Base-by-base conservation (phyloP, 345 rosid species). In the Heritiera littoralis region DNA sequence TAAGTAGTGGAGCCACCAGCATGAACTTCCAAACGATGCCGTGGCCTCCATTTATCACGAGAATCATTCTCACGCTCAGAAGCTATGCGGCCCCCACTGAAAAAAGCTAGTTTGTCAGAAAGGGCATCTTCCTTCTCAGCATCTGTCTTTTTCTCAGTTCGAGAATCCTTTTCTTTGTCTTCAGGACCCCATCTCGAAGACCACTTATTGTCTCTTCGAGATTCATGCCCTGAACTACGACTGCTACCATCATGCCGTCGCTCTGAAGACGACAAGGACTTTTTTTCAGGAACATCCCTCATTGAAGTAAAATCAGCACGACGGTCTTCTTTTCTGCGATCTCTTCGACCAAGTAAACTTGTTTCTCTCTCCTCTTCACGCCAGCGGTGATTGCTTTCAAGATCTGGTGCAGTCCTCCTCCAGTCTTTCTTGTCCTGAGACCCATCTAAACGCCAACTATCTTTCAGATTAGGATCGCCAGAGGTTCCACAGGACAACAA, bases 121-220 rank as follows among this genome's bases (percentile, higher is more conserved):
- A 87, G 93, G 80, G 70, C 58, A 78, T 88, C 97, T 73, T 92
- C 97, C 83, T 89, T 89, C 77, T 85, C 92, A 54, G 43, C 81
- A 68, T 92, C 94, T 74, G 87, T 76, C 86, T 80, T 91, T 85
- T 90, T 94, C 81, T 91, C 97, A 63, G 20, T 72, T 46, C 90
- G 92, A 46, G 89, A 77, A 61, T 92, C 97, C 81, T 88, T 96
- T 72, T 91, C 99, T 83, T 89, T 94, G 69, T 91, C 99, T 32
- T 94, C 98, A 79, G 98, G 97, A 82, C 99, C 98, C 99, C 98
- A 96, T 70, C 98, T 89, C n/a, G 97, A 91, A 30, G 97, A 89
- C 99, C 98, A 96, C 79, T 96, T 96, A 86, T 83, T 88, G 81
- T 96, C 98, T 55, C 99, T 88, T 10, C 97, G 89, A 56, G 96